Evolutionary conservation across 1,284 basidiomycete species (phyloP).

Genomic region (Cystobasidium slooffiae): DNA sequence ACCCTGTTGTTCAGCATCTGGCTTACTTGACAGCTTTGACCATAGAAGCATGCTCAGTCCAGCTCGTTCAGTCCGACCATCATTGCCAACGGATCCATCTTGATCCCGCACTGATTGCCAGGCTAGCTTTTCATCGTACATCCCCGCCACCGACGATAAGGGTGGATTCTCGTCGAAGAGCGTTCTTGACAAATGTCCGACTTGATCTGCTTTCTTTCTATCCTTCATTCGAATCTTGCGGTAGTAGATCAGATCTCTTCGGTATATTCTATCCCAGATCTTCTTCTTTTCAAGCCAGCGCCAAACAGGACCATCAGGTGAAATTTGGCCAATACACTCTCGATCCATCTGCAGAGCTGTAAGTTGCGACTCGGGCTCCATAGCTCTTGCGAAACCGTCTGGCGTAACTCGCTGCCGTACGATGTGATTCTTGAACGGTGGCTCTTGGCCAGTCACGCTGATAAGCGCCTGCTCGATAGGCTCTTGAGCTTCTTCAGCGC

Average conservation of each 20-base stretch:
- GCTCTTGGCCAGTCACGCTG: conserved; percentile 55
- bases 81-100: conserved; percentile 52
- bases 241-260: conserved; percentile 52
- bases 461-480: conserved; percentile 46
- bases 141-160: conserved; percentile 54
- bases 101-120: conserved; percentile 55
- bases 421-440: conserved; percentile 60
- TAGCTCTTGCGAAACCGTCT: conserved; percentile 71
- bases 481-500: not conserved
- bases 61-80: conserved; percentile 52
- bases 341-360: conserved; percentile 67
- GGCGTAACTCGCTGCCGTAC: conserved; percentile 87
- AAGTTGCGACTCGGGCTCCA: conserved; percentile 74
- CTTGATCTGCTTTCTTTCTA: conserved; percentile 50
- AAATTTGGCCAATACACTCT: conserved; percentile 63
- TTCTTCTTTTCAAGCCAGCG: conserved; percentile 56
- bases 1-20: conserved; percentile 52
- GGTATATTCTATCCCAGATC: conserved; percentile 56
- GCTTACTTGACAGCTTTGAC: conserved; percentile 55
- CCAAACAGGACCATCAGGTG: conserved; percentile 42
- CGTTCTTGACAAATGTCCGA: conserved; percentile 56
- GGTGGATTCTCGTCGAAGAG: conserved; percentile 56
- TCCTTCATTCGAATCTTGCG: conserved; percentile 53
- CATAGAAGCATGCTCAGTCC: conserved; percentile 37
- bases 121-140: conserved; percentile 55